Percentiles rank a stretch among this genome's conserved stretches.
Conservation (phyloP, 352 stramenopile genomes). For the Pelagophyceae sp. region DNA sequence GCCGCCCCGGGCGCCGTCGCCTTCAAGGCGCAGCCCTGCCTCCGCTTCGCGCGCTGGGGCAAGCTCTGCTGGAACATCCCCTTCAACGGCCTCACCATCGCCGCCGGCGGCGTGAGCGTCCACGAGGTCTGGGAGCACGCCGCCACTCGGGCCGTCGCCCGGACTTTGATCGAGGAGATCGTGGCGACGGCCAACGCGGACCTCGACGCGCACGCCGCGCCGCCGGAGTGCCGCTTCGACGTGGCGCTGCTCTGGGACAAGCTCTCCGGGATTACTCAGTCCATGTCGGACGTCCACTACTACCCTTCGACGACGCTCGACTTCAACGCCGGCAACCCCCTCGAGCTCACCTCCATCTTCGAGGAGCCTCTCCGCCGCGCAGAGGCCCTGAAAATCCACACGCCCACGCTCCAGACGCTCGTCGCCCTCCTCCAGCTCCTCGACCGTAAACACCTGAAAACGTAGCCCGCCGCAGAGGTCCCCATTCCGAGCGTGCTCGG, state of each 20-base stretch:
- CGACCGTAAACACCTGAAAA: too few species aligned
- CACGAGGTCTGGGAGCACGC: background rate
- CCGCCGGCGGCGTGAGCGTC: background rate
- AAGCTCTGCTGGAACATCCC: slow-evolving; percentile 19
- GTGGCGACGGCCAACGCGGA: background rate
- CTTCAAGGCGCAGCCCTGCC: slow-evolving; percentile 5
- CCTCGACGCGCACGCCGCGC: background rate
- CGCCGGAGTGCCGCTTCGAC: background rate
- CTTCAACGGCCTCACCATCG: slow-evolving; percentile 13
- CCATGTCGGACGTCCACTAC: slow-evolving; percentile 4
- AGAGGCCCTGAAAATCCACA: background rate
- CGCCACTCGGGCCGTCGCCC: background rate
- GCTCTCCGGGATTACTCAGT: background rate
- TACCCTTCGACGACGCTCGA: background rate
- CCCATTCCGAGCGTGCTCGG: too few species aligned
- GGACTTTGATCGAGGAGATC: background rate
- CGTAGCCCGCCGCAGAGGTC: too few species aligned
- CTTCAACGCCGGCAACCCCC: background rate
- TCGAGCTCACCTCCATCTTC: slow-evolving; percentile 12
- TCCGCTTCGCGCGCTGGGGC: background rate
- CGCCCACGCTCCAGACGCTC: background rate
- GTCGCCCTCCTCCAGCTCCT: background rate
- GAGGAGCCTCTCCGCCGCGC: slow-evolving; percentile 5
- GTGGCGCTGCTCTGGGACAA: background rate
- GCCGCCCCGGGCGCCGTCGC: background rate